Percentiles rank a stretch among this genome's conserved stretches.
phyloP scores from a whole-genome alignment of 2,329 filamentous ascomycete genomes.

The Aspergillus sp. region DNA sequence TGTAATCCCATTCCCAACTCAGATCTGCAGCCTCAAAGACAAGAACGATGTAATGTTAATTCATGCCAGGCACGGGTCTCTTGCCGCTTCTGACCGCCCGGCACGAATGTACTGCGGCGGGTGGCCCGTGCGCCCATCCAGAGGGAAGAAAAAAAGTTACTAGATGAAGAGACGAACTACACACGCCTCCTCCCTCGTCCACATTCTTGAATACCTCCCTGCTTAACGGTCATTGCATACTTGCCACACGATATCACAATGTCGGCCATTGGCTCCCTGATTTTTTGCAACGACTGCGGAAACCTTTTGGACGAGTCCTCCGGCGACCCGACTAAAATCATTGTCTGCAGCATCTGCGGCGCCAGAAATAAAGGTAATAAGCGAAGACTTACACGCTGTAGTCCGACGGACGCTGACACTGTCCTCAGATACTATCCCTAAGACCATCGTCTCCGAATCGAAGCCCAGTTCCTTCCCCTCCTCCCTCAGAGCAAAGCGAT shows the following conservation, averaged over 20 bases:
- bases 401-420: constrained; percentile 11
- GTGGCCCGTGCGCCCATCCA: constrained; percentile 15
- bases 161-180: too few species aligned
- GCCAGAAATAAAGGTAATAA: constrained; percentile 73
- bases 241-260: constrained; percentile 47
- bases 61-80: constrained; percentile 23
- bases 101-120: constrained; percentile 18
- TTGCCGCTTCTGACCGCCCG: constrained; percentile 26
- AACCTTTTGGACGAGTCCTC: constrained; percentile 82
- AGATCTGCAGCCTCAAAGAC: constrained; percentile 6
- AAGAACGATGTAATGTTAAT: constrained; percentile 20
- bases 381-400: background rate
- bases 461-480: constrained; percentile 91
- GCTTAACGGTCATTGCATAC: background rate
- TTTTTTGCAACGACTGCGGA: constrained; percentile 91
- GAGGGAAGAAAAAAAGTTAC: constrained; percentile 4
- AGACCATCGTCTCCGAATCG: constrained; percentile 76
- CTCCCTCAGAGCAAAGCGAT: constrained; percentile 77
- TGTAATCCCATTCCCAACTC: constrained; percentile 14
- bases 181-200: background rate
- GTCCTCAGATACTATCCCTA: constrained; percentile 67
- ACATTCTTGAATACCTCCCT: background rate
- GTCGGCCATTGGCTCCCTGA: constrained; percentile 84
- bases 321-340: constrained; percentile 70
- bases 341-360: constrained; percentile 84